Evolutionary conservation across 179 eudicot genomes (phyloP), one percentile per base, ranked within the genome.

Genomic region (Dionaea muscipula): DNA sequence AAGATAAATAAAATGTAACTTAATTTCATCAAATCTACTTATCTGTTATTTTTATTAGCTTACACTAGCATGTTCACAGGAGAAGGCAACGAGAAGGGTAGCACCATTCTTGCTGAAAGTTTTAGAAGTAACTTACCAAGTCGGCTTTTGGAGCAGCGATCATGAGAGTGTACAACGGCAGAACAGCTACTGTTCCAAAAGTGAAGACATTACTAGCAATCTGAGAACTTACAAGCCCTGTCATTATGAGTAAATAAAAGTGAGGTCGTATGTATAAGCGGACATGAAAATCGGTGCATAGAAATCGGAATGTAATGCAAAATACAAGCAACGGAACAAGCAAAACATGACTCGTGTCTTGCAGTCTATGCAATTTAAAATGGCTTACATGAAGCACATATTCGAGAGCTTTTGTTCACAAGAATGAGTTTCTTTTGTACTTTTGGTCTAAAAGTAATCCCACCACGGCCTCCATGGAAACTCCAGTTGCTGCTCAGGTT

Each of bases 111-210:
- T 33, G 19, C 20, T 37, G 28, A 46, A 33, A 12, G 37, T 43
- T 55, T 15, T 10, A 27, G 25, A 20, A 25, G 17, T 60, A 27
- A 20, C 67, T 71, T 77, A 86, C 95, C 48, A 86, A 62, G 65
- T 83, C 81, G 62, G 97, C 76, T 72, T 68, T 82, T 26, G 97
- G 97, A 76, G 95, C 95, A 59, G 76, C 73, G 55, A 90, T 78
- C 97, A 90, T 86, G 55, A 83, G 83, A 39, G 87, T 75, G 70
- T 90, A 90, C 54, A 83, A 86, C 22, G 97, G 97, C 59, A 90
- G 89, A 56, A 90, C 95, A 26, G 87, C 95, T 33, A 68, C 85
- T 1, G 97, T 90, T 57, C 94, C 95, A 23, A 75, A 47, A n/a
- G 97, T 90, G 45, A 90, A 90, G 45, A 68, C 85, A 67, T 56